Conservation (phyloP, 176 grass and related monocot species). For the Alloteropsis semialata region DNA sequence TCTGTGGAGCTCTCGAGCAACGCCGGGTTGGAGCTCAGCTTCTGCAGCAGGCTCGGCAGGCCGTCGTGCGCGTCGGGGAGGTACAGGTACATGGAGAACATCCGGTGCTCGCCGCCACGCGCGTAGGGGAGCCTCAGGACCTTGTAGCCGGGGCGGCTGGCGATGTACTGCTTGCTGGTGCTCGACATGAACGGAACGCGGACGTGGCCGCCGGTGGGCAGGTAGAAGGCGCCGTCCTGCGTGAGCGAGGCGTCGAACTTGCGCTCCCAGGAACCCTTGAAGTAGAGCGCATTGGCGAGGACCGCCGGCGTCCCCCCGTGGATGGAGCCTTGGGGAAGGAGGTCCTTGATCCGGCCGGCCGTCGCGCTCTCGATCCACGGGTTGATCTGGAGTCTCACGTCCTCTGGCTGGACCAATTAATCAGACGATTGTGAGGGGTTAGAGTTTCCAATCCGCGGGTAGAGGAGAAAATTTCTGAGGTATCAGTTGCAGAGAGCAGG, state of each 20-base stretch:
- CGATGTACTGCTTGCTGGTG: slow-evolving; percentile 40
- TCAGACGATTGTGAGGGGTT: not conserved
- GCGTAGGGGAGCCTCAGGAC: slow-evolving; percentile 49
- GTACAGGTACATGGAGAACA: slow-evolving; percentile 68
- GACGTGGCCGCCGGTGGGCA: slow-evolving; percentile 26
- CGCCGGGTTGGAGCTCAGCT: slow-evolving; percentile 33
- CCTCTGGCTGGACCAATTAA: slow-evolving; percentile 31
- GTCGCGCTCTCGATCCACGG: slow-evolving; percentile 46
- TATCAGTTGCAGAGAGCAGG: not conserved
- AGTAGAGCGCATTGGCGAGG: slow-evolving; percentile 73
- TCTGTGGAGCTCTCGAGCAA: slow-evolving; percentile 7
- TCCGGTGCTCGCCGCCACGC: not conserved
- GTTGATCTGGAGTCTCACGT: slow-evolving; percentile 52
- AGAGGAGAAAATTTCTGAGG: too few relatives aligned
- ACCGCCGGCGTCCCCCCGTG: not conserved
- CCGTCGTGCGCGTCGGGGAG: slow-evolving; percentile 46
- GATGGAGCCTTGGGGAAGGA: slow-evolving; percentile 38
- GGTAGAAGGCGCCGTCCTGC: slow-evolving; percentile 43
- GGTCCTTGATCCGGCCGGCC: slow-evolving; percentile 56
- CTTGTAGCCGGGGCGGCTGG: slow-evolving; percentile 47
- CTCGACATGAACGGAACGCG: slow-evolving; percentile 51
- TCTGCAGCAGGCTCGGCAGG: slow-evolving; percentile 31
- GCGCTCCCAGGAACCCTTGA: slow-evolving; percentile 64
- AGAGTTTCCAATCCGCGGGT: not conserved
- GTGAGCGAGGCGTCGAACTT: slow-evolving; percentile 47